Evolutionary conservation across 148 eudicot genomes (phyloP).

Genomic region (Arctostaphylos glauca): DNA sequence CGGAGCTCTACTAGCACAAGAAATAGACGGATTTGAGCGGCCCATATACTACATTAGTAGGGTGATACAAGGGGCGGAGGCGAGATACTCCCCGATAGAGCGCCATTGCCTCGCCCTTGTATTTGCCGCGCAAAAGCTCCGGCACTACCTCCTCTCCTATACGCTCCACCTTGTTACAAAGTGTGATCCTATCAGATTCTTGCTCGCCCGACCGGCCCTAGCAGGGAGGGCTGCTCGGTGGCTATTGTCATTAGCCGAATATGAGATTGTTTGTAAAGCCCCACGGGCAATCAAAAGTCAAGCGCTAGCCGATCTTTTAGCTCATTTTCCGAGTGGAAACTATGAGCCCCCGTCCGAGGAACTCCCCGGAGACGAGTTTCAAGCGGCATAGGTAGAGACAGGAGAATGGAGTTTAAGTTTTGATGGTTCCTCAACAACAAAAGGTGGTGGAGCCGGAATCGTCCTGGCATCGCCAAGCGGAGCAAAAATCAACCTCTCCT

Average conservation of each 20-base stretch:
- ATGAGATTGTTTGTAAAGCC: too few relatives aligned
- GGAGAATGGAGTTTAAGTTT: neutral
- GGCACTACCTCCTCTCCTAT: neutral
- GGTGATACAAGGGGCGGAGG: neutral
- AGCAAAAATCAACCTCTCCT: neutral
- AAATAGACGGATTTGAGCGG: neutral
- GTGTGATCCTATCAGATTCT: neutral
- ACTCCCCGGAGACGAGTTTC: neutral
- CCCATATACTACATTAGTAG: neutral
- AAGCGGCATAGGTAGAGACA: neutral
- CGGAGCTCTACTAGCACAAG: neutral
- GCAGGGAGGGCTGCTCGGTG: too few relatives aligned
- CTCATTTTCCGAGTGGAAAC: neutral
- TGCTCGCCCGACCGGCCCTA: neutral
- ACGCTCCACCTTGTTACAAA: neutral
- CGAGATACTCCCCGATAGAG: neutral
- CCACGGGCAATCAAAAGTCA: too few relatives aligned
- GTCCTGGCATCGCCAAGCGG: neutral
- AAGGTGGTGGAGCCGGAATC: neutral
- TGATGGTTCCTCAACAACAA: neutral
- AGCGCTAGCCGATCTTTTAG: too few relatives aligned
- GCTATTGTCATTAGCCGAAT: neutral
- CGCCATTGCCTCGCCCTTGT: neutral
- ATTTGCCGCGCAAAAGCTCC: neutral
- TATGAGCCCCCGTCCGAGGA: neutral